Evolutionary conservation across 176 grass and related monocot species (phyloP).

Genomic region (Thalia dealbata): DNA sequence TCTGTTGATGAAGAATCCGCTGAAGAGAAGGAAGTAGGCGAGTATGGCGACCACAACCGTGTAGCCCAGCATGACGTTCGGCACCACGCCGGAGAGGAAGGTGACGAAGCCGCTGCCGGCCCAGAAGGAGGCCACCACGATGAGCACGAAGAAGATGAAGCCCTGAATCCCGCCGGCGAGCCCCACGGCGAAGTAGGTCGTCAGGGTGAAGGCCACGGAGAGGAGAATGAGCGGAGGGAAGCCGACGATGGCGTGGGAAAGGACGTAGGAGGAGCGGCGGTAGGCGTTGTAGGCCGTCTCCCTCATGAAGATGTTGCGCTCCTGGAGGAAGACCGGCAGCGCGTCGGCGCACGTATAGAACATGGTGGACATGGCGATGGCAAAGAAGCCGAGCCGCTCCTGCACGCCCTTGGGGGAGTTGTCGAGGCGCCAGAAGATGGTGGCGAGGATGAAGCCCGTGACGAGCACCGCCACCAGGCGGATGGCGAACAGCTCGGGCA

Average conservation of each 20-base stretch:
- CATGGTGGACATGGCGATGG: slow-evolving; percentile 96
- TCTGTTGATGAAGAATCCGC: slow-evolving; percentile 90
- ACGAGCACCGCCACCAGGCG: slow-evolving; percentile 51
- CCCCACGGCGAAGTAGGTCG: slow-evolving; percentile 82
- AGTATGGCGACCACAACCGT: slow-evolving; percentile 72
- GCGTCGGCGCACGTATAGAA: slow-evolving; percentile 96
- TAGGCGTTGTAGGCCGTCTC: slow-evolving; percentile 97
- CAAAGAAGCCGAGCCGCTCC: slow-evolving; percentile 92
- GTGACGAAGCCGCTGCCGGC: slow-evolving; percentile 82
- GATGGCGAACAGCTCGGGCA: slow-evolving; percentile 73
- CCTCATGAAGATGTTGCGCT: slow-evolving; percentile 72
- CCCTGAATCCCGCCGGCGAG: slow-evolving; percentile 56
- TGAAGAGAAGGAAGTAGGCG: slow-evolving; percentile 90
- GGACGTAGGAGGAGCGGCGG: slow-evolving; percentile 79
- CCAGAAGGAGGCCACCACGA: slow-evolving; percentile 77
- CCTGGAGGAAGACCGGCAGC: slow-evolving; percentile 83
- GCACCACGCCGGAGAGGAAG: slow-evolving; percentile 80
- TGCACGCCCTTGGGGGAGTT: slow-evolving; percentile 66
- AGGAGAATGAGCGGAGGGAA: slow-evolving; percentile 80
- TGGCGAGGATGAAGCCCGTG: slow-evolving; percentile 67
- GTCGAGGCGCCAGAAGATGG: slow-evolving; percentile 75
- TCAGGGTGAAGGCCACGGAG: slow-evolving; percentile 62
- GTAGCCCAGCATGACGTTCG: slow-evolving; percentile 85
- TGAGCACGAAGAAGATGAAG: slow-evolving; percentile 66
- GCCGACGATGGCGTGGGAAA: slow-evolving; percentile 74